Percentiles rank a stretch among this genome's conserved stretches.
Evolutionary conservation across 768 basidiomycete species (phyloP).

Genomic region (Lactarius vividus): DNA sequence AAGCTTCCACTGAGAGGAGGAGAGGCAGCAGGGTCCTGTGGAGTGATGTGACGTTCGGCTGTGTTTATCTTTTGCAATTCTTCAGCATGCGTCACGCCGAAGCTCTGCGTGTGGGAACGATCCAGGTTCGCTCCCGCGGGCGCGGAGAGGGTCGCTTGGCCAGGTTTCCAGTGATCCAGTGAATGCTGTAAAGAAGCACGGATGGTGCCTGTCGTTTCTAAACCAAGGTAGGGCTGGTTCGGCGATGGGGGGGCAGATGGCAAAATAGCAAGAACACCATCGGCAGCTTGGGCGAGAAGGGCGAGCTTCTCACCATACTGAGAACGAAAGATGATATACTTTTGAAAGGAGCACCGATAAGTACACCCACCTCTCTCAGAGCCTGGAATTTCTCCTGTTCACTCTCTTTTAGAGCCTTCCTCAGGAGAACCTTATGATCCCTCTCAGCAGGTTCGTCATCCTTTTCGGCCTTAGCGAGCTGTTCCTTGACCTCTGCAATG

Average conservation of each 20-base stretch:
- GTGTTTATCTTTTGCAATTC: conserved; percentile 62
- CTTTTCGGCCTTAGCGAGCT: conserved; percentile 60
- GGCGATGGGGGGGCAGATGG: conserved; percentile 65
- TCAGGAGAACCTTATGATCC: conserved; percentile 67
- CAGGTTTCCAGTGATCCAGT: conserved; percentile 74
- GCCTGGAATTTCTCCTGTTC: conserved; percentile 80
- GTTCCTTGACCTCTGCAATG: conserved; percentile 65
- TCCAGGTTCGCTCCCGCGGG: conserved; percentile 49
- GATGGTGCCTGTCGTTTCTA: conserved; percentile 59
- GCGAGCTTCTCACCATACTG: conserved; percentile 82
- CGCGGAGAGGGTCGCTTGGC: conserved; percentile 49
- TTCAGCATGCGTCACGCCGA: conserved; percentile 78
- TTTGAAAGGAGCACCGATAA: not conserved
- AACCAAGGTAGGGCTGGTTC: conserved; percentile 56
- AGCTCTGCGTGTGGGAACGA: conserved; percentile 74
- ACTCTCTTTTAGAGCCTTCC: conserved; percentile 73
- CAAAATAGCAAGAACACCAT: conserved; percentile 57
- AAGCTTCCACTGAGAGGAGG: conserved; percentile 33
- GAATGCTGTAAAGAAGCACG: conserved; percentile 76
- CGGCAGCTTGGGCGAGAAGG: conserved; percentile 67
- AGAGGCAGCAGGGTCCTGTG: conserved; percentile 45
- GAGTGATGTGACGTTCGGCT: conserved; percentile 28
- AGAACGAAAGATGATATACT: not conserved
- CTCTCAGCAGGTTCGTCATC: conserved; percentile 67
- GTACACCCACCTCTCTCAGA: conserved; percentile 60